These are phyloP conservation scores for Leptoxyphium fumago DNA, from an alignment of 2,329 filamentous ascomycete species.

Conservation along the genomic window DNA sequence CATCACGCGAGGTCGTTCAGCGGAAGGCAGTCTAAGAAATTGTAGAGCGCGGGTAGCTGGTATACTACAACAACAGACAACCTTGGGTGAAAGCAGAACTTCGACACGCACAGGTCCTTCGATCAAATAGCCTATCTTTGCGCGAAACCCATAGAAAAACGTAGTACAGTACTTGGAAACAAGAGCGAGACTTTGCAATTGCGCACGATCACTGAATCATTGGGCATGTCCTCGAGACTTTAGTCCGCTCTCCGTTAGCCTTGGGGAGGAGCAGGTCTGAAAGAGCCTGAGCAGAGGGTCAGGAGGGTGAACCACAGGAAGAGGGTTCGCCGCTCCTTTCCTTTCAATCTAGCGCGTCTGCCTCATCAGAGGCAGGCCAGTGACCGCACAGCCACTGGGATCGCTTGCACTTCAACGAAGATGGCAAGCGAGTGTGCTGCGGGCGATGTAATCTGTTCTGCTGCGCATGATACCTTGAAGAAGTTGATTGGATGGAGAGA, in stretches of 20 bases:
- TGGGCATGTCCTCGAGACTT: not conserved
- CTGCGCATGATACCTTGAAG: not conserved
- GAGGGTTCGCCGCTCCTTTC: not conserved
- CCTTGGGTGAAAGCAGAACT: too few relatives aligned
- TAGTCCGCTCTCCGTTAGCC: not conserved
- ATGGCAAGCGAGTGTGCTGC: not conserved
- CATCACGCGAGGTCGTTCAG: too few relatives aligned
- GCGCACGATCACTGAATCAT: too few relatives aligned
- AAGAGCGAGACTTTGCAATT: too few relatives aligned
- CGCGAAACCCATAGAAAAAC: too few relatives aligned
- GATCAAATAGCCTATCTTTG: too few relatives aligned
- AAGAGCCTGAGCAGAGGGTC: not conserved
- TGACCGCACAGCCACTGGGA: not conserved
- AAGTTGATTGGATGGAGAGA: too few relatives aligned
- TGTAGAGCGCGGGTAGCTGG: too few relatives aligned
- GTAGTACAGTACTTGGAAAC: too few relatives aligned
- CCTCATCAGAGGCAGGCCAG: not conserved
- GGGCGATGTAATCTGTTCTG: not conserved
- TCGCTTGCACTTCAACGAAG: not conserved
- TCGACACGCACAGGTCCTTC: too few relatives aligned
- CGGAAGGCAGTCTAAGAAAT: too few relatives aligned
- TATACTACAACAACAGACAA: too few relatives aligned
- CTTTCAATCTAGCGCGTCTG: not conserved
- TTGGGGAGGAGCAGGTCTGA: not conserved
- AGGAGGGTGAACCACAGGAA: not conserved